Evolutionary conservation across 805 yeast genomes (phyloP), one percentile per base, ranked within the genome.

Genomic region (Nakazawaea sp.): DNA sequence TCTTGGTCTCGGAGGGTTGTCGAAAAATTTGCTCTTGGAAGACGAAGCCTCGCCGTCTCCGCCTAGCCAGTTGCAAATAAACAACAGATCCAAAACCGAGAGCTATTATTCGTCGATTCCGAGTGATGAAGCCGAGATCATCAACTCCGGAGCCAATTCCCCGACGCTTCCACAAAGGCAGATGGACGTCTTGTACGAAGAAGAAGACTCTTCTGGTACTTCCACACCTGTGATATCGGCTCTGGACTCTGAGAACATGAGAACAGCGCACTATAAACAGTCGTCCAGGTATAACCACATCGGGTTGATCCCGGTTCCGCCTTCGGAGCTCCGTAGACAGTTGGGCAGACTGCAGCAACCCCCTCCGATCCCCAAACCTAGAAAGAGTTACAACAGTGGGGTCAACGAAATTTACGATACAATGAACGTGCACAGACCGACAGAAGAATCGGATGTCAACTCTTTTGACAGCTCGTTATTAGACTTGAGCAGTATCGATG

Each of bases 101-200:
- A 27, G 13, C 8, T 18, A 30, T 12, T 11, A 4, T 12, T 37
- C 27, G 20, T 21, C 17, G 9, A 26, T 29, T 9, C 40, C 40
- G 16, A 16, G 13, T 5, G 36, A 33, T 16, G 35, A 39, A 21
- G 6, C 30, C 8, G 38, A 33, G 13, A 34, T 39, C n/a, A 30
- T 33, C 27, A 38, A 38, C 27, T 33, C 33, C 7, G 33, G 33
- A 26, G 38, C 42, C 20, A 36, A 36, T 21, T 30, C 38, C n/a
- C 32, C 34, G 4, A 25, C 35, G 2, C 10, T 16, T 10, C 37
- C 34, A n/a, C 8, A 5, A 10, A 9, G 42, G 18, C 38, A 26
- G 12, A 39, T 39, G 42, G 42, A 34, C 30, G 32, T 39, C 11
- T 18, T 39, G 12, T 34, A 34, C 25, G 42, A 39, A 18, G 42